These are phyloP conservation scores for Trichoderma harzianum DNA, from an alignment of 2,329 filamentous ascomycete genomes.

Conservation along the genomic window DNA sequence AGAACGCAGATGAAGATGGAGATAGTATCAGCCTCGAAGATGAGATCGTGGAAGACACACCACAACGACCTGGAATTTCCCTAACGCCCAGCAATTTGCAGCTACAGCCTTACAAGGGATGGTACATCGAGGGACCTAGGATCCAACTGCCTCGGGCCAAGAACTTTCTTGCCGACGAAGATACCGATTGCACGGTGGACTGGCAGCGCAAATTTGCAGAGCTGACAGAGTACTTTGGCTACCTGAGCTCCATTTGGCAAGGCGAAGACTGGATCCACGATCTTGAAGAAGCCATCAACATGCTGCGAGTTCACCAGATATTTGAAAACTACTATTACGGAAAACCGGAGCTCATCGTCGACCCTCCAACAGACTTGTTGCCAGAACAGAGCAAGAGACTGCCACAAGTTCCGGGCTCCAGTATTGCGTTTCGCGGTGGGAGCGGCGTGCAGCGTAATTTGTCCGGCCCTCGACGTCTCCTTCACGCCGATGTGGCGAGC, in stretches of 20 bases:
- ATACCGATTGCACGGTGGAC: slow-evolving; percentile 39
- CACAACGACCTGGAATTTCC: not conserved
- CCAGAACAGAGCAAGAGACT: slow-evolving; percentile 27
- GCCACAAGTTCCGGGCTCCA: slow-evolving; percentile 25
- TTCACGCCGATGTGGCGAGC: slow-evolving; percentile 3
- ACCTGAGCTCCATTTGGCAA: slow-evolving; percentile 28
- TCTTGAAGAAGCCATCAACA: slow-evolving; percentile 31
- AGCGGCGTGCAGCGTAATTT: not conserved
- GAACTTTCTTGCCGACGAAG: slow-evolving; percentile 49
- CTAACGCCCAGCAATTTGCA: not conserved
- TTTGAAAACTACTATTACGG: slow-evolving; percentile 37
- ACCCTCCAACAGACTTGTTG: slow-evolving; percentile 23
- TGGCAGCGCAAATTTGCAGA: slow-evolving; percentile 39
- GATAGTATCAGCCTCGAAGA: not conserved
- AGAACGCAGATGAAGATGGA: not conserved
- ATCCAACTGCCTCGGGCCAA: slow-evolving; percentile 32
- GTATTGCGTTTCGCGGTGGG: not conserved
- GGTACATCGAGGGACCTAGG: slow-evolving; percentile 33
- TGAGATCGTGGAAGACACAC: not conserved
- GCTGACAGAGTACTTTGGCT: slow-evolving; percentile 39
- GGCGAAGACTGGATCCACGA: slow-evolving; percentile 30
- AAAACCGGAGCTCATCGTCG: slow-evolving; percentile 26
- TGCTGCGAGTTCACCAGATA: slow-evolving; percentile 34
- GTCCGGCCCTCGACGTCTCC: slow-evolving; percentile 1
- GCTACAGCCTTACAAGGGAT: slow-evolving; percentile 32